phyloP scores from a whole-genome alignment of 805 yeast genomes.

The Candida hungchunana region DNA sequence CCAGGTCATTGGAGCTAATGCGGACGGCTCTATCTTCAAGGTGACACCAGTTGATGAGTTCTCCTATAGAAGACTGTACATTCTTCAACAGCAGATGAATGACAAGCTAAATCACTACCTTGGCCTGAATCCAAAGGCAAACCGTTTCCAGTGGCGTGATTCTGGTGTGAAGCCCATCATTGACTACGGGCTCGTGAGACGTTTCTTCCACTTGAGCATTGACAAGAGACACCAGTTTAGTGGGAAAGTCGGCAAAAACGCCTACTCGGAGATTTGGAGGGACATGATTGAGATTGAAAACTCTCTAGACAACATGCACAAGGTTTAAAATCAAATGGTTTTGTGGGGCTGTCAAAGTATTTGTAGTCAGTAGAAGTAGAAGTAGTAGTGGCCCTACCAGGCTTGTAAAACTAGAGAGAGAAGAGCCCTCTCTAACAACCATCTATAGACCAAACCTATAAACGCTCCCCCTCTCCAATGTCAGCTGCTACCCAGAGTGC shows the following conservation, averaged over 20 bases:
- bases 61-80: slow-evolving; percentile 73
- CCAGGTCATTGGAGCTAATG: slow-evolving; percentile 66
- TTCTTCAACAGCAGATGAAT: slow-evolving; percentile 79
- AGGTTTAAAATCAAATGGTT: too few relatives aligned
- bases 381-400: too few relatives aligned
- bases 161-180: slow-evolving; percentile 56
- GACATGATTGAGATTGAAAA: slow-evolving; percentile 59
- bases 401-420: too few relatives aligned
- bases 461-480: slow-evolving; percentile 20
- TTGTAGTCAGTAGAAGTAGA: too few relatives aligned
- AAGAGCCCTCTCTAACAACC: too few relatives aligned
- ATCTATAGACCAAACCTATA: neutral
- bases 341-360: too few relatives aligned
- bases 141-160: slow-evolving; percentile 30
- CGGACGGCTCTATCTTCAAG: slow-evolving; percentile 75
- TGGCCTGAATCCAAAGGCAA: slow-evolving; percentile 73
- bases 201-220: slow-evolving; percentile 51
- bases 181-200: slow-evolving; percentile 54
- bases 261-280: slow-evolving; percentile 59
- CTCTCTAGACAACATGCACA: slow-evolving; percentile 25
- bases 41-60: slow-evolving; percentile 73
- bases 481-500: slow-evolving; percentile 36
- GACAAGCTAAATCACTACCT: slow-evolving; percentile 71
- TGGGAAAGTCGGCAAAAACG: slow-evolving; percentile 53
- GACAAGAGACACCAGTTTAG: slow-evolving; percentile 52